phyloP scores from a whole-genome alignment of 2,329 filamentous ascomycete genomes.

The Hymenoscyphus fraxineus region DNA sequence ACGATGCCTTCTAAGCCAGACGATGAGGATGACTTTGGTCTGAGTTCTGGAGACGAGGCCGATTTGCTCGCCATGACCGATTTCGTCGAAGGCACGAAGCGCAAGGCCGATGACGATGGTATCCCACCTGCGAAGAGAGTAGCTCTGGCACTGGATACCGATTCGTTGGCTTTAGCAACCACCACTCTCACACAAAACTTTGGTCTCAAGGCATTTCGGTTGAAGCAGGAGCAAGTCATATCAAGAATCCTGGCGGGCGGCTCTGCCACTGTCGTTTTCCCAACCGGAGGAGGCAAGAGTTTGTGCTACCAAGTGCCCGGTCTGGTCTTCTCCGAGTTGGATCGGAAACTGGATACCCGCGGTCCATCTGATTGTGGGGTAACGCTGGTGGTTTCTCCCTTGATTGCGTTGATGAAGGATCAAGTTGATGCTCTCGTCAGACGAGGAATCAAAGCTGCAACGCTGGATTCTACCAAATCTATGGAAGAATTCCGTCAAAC shows the following conservation, averaged over 20 bases:
- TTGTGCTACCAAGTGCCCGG: conserved; percentile 44
- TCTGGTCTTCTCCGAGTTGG: conserved; percentile 40
- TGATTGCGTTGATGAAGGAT: conserved; percentile 59
- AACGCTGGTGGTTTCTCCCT: conserved; percentile 53
- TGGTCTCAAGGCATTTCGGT: conserved; percentile 40
- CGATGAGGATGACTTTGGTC: conserved; percentile 19
- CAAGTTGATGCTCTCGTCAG: conserved; percentile 53
- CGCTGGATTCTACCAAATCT: conserved; percentile 53
- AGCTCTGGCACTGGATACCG: not conserved
- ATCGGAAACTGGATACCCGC: conserved; percentile 31
- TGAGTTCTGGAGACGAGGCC: conserved; percentile 22
- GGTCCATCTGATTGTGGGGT: conserved; percentile 38
- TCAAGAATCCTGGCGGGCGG: conserved; percentile 40
- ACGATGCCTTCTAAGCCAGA: not conserved
- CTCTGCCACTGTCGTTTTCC: conserved; percentile 42
- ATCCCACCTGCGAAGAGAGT: conserved; percentile 13
- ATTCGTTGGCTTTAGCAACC: conserved; percentile 27
- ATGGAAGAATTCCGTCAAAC: conserved; percentile 39
- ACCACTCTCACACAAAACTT: conserved; percentile 39
- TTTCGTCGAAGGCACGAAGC: conserved; percentile 1
- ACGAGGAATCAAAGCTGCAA: conserved; percentile 49
- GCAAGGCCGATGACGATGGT: not conserved
- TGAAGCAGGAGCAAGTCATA: conserved; percentile 45
- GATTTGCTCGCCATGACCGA: conserved; percentile 15
- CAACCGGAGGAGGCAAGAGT: conserved; percentile 42